Evolutionary conservation across 202 grass and related monocot species (phyloP).

Genomic region (Saccharum hybrid): DNA sequence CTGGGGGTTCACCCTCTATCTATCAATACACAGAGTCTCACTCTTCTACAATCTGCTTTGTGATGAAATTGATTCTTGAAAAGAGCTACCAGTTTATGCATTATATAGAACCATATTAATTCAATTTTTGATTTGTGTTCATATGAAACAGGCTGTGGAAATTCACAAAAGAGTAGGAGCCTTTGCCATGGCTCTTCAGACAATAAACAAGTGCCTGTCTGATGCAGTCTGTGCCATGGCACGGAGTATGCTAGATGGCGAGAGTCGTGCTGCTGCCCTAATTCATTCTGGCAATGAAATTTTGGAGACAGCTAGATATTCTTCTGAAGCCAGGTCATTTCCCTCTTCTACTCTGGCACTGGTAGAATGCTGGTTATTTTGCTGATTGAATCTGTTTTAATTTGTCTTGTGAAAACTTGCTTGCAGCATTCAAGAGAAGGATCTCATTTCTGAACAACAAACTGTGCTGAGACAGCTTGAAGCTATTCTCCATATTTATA

Average conservation of each 20-base stretch:
- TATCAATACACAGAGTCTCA: no score
- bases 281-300: constrained; percentile 91
- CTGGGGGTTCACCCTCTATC: no score
- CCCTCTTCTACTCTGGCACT: constrained; percentile 26
- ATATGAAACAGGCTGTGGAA: constrained; percentile 73
- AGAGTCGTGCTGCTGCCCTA: constrained; percentile 75
- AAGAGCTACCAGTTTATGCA: background rate
- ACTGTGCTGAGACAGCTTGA: constrained; percentile 82
- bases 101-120: constrained; percentile 31
- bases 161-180: constrained; percentile 92
- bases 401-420: constrained; percentile 30
- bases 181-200: constrained; percentile 94
- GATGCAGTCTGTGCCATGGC: constrained; percentile 89
- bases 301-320: constrained; percentile 78
- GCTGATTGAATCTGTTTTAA: constrained; percentile 12
- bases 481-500: constrained; percentile 76
- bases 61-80: background rate
- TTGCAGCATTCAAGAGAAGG: constrained; percentile 84
- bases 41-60: no score
- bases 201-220: constrained; percentile 92
- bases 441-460: constrained; percentile 83
- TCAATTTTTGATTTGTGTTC: constrained; percentile 42
- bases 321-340: constrained; percentile 81
- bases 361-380: constrained; percentile 14
- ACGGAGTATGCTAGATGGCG: constrained; percentile 72